phyloP scores from a whole-genome alignment of 345 rosid species.

The Turritis glabra region DNA sequence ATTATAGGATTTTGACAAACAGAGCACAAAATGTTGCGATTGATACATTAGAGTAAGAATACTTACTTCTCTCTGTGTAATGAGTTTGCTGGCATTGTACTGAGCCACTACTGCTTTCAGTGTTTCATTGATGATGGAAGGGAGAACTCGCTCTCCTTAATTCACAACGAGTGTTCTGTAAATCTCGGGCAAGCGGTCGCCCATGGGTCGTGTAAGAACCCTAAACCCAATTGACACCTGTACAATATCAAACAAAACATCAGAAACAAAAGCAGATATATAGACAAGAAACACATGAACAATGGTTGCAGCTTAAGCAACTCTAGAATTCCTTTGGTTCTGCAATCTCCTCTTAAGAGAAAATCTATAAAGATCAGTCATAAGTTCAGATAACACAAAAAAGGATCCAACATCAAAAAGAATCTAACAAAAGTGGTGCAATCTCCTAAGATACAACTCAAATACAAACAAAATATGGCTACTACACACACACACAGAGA shows the following conservation, averaged over 20 bases:
- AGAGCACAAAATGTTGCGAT: background rate
- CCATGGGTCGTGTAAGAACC: constrained; percentile 77
- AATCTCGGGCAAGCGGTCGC: constrained; percentile 60
- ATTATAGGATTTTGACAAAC: background rate
- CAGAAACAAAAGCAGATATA: background rate
- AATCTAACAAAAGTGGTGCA: too few relatives aligned
- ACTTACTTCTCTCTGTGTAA: constrained; percentile 70
- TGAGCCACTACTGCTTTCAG: constrained; percentile 86
- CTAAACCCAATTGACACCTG: constrained; percentile 90
- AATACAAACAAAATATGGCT: too few relatives aligned
- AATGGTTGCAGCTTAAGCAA: too few relatives aligned
- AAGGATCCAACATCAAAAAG: too few relatives aligned
- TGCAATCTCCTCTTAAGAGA: too few relatives aligned
- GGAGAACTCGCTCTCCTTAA: constrained; percentile 68
- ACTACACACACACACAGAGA: background rate
- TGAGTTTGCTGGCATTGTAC: constrained; percentile 92
- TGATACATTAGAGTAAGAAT: background rate
- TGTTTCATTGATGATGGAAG: constrained; percentile 83
- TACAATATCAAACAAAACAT: constrained; percentile 22
- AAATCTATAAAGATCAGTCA: too few relatives aligned
- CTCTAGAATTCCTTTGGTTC: too few relatives aligned
- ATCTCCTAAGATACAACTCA: too few relatives aligned
- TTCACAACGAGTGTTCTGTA: constrained; percentile 74
- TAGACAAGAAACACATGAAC: background rate
- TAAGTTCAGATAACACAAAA: too few relatives aligned